Evolutionary conservation across 345 rosid genomes (phyloP).

Genomic region (Eucalyptus curtisii): DNA sequence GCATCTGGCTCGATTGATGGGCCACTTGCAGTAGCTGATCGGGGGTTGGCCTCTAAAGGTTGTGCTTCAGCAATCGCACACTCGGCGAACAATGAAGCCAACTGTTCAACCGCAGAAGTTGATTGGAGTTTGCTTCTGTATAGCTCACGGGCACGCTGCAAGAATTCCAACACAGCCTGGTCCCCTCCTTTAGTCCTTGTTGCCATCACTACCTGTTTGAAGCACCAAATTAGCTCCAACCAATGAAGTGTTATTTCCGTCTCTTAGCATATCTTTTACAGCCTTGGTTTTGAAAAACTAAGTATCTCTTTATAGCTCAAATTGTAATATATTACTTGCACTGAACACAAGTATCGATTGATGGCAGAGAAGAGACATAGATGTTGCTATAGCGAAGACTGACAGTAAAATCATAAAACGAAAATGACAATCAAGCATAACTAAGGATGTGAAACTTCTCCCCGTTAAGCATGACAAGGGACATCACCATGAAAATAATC

Average conservation of each 20-base stretch:
- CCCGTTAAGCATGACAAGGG: background rate
- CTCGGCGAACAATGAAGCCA: constrained; percentile 85
- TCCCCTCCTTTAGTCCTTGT: constrained; percentile 67
- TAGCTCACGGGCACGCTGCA: constrained; percentile 66
- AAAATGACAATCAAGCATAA: background rate
- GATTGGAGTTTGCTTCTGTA: constrained; percentile 44
- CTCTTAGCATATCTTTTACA: background rate
- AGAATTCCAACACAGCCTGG: constrained; percentile 48
- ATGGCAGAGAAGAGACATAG: background rate
- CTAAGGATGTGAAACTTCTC: background rate
- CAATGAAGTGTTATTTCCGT: background rate
- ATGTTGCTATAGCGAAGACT: background rate
- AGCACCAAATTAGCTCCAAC: background rate
- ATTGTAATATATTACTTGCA: background rate
- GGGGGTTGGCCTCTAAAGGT: constrained; percentile 27
- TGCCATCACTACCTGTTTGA: constrained; percentile 75
- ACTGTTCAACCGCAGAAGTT: constrained; percentile 50
- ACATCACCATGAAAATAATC: background rate
- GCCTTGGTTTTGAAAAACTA: background rate
- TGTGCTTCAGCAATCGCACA: constrained; percentile 82
- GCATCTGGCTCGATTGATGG: constrained; percentile 15
- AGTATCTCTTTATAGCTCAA: background rate
- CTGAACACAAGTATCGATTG: background rate
- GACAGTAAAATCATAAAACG: background rate
- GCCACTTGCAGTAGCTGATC: background rate